A percentile compares a stretch with the other conserved stretches of the same genome.
Conservation (phyloP, 1,139 yeast genomes). For the Starmera stellimalicola region DNA sequence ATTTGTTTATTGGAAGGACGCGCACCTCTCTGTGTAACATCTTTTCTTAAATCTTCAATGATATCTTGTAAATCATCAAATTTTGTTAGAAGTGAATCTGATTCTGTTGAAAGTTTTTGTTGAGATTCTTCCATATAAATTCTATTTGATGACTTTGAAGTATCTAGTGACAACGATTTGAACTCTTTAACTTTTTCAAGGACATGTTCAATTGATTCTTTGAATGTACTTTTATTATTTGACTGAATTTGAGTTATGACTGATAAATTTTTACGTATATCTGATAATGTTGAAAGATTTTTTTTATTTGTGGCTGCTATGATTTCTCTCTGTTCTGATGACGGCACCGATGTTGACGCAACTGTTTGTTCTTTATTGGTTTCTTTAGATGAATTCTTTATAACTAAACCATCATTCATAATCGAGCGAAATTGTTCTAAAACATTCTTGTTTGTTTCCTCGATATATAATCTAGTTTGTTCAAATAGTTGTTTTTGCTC, state of each 20-base stretch:
- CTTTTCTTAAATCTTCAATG: slow-evolving; percentile 83
- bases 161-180: slow-evolving; percentile 23
- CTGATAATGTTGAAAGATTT: slow-evolving; percentile 23
- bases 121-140: slow-evolving; percentile 75
- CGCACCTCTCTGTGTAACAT: slow-evolving; percentile 88
- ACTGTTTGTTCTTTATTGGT: neutral
- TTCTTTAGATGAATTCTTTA: neutral
- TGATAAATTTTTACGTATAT: slow-evolving; percentile 48
- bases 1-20: slow-evolving; percentile 72
- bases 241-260: slow-evolving; percentile 53
- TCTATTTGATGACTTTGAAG: slow-evolving; percentile 38
- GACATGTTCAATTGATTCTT: slow-evolving; percentile 35
- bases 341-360: neutral
- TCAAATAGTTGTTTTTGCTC: slow-evolving; percentile 22
- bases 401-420: slow-evolving; percentile 10
- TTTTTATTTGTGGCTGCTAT: neutral
- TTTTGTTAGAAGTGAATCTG: slow-evolving; percentile 62
- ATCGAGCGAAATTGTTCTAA: slow-evolving; percentile 21
- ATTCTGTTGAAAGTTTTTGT: slow-evolving; percentile 60
- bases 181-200: slow-evolving; percentile 41
- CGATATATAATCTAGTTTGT: slow-evolving; percentile 23
- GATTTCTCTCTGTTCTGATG: neutral
- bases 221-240: slow-evolving; percentile 34
- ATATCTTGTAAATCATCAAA: slow-evolving; percentile 91
- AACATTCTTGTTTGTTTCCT: slow-evolving; percentile 23